These are phyloP conservation scores for Primulina eburnea DNA, from an alignment of 257 asterid species.

Conservation along the genomic window DNA sequence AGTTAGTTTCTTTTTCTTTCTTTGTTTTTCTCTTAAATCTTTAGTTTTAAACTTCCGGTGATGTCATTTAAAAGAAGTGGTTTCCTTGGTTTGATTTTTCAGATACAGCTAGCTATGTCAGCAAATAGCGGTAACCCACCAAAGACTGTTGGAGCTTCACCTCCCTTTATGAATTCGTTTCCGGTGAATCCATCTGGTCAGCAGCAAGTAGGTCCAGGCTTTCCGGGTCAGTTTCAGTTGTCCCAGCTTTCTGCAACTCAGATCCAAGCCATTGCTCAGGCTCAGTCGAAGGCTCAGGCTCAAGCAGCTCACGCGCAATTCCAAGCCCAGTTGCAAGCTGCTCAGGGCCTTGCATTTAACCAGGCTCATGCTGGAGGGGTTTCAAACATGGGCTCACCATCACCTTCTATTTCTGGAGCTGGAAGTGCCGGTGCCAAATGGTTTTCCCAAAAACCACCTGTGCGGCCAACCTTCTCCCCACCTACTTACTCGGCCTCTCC, in stretches of 20 bases:
- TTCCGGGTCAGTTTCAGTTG: slow-evolving; percentile 64
- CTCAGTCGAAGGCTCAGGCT: slow-evolving; percentile 66
- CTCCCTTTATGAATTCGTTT: slow-evolving; percentile 77
- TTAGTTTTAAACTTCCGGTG: slow-evolving; percentile 27
- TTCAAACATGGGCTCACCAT: slow-evolving; percentile 62
- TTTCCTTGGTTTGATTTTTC: slow-evolving; percentile 19
- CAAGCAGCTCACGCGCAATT: slow-evolving; percentile 63
- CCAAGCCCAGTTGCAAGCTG: slow-evolving; percentile 65
- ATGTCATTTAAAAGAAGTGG: slow-evolving; percentile 21
- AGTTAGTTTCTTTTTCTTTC: not conserved
- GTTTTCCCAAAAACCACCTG: slow-evolving; percentile 82
- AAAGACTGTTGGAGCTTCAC: slow-evolving; percentile 70
- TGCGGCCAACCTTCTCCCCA: slow-evolving; percentile 66
- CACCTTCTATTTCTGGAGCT: slow-evolving; percentile 71
- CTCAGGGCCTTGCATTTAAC: slow-evolving; percentile 77
- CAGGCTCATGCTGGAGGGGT: slow-evolving; percentile 61
- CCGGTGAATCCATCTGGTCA: slow-evolving; percentile 56
- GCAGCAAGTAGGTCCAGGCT: slow-evolving; percentile 67
- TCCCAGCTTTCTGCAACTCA: slow-evolving; percentile 75
- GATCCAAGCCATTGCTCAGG: slow-evolving; percentile 78
- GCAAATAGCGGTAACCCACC: slow-evolving; percentile 73
- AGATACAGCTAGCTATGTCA: slow-evolving; percentile 52
- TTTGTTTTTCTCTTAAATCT: not conserved
- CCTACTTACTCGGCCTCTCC: slow-evolving; percentile 53
- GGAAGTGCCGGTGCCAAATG: slow-evolving; percentile 57